Evolutionary conservation across 2,329 filamentous ascomycete genomes (phyloP).

Genomic region (Trichoderma pleuroti): DNA sequence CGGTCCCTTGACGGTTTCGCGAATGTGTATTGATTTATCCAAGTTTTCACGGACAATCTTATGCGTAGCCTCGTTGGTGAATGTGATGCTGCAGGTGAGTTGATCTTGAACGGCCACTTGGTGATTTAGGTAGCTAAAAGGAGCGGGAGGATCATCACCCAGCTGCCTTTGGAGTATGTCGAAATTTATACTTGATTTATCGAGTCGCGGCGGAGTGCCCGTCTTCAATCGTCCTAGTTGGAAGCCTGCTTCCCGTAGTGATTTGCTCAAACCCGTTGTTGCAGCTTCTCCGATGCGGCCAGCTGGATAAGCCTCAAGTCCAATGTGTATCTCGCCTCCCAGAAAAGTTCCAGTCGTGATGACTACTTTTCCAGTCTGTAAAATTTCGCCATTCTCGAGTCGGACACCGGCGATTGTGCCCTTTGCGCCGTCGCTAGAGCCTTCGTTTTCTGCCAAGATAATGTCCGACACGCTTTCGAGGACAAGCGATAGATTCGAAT

Average conservation of each 20-base stretch:
- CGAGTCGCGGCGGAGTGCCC: slow-evolving; percentile 85
- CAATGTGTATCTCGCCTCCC: slow-evolving; percentile 94
- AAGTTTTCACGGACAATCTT: slow-evolving; percentile 82
- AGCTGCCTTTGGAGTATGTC: slow-evolving; percentile 64
- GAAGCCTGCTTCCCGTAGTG: slow-evolving; percentile 82
- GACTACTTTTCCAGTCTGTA: slow-evolving; percentile 76
- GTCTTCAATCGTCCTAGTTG: slow-evolving; percentile 88
- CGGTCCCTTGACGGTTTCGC: slow-evolving; percentile 90
- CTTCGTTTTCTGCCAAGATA: slow-evolving; percentile 55
- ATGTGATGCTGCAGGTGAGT: slow-evolving; percentile 79
- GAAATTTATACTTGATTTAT: slow-evolving; percentile 79
- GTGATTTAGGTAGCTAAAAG: slow-evolving; percentile 88
- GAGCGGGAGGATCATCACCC: slow-evolving; percentile 80
- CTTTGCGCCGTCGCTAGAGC: slow-evolving; percentile 42
- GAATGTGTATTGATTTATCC: slow-evolving; percentile 94
- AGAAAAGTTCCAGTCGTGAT: slow-evolving; percentile 97
- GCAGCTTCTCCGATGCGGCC: slow-evolving; percentile 92
- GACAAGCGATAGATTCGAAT: slow-evolving; percentile 75
- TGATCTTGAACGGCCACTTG: slow-evolving; percentile 75
- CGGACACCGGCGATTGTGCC: slow-evolving; percentile 80
- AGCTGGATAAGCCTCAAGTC: slow-evolving; percentile 76
- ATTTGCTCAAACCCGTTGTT: slow-evolving; percentile 89
- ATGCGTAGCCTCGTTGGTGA: slow-evolving; percentile 81
- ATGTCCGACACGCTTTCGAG: slow-evolving; percentile 92
- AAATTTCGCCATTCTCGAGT: slow-evolving; percentile 80